Evolutionary conservation across 2,329 filamentous ascomycete species (phyloP).

Genomic region (Fusarium burgessii): DNA sequence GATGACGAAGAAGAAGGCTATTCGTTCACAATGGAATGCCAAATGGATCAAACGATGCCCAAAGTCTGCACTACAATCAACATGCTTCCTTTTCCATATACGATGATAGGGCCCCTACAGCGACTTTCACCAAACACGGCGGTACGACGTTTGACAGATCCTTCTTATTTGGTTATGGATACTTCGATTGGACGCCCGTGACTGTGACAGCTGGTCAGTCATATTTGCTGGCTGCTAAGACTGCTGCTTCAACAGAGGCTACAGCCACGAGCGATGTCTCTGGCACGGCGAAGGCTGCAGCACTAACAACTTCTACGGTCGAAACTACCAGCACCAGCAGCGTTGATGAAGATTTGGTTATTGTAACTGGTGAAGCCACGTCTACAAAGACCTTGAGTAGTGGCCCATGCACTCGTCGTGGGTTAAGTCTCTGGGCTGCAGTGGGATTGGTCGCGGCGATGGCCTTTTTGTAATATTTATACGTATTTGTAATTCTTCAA

Average conservation of each 20-base stretch:
- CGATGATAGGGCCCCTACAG: accelerated
- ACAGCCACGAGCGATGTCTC: not conserved
- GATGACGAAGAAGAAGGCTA: not conserved
- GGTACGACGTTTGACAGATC: not conserved
- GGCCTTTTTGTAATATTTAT: not conserved
- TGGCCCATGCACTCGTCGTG: not conserved
- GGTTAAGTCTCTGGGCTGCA: not conserved
- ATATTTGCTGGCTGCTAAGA: not conserved
- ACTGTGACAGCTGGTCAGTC: slow-evolving; percentile 1
- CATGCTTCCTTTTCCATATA: not conserved
- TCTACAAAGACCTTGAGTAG: not conserved
- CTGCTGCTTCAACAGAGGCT: not conserved
- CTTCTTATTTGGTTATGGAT: not conserved
- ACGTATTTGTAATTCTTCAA: too few species aligned
- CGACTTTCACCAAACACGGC: not conserved
- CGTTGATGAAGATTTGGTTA: not conserved
- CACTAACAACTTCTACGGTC: not conserved
- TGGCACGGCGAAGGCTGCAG: not conserved
- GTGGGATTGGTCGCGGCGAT: not conserved
- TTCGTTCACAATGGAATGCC: not conserved
- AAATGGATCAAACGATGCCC: not conserved
- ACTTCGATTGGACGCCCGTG: not conserved
- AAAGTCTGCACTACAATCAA: not conserved
- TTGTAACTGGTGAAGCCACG: not conserved
- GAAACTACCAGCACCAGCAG: not conserved